Percentiles rank a stretch among this genome's conserved stretches.
Evolutionary conservation across 345 rosid genomes (phyloP).

Genomic region (Citrus medica): DNA sequence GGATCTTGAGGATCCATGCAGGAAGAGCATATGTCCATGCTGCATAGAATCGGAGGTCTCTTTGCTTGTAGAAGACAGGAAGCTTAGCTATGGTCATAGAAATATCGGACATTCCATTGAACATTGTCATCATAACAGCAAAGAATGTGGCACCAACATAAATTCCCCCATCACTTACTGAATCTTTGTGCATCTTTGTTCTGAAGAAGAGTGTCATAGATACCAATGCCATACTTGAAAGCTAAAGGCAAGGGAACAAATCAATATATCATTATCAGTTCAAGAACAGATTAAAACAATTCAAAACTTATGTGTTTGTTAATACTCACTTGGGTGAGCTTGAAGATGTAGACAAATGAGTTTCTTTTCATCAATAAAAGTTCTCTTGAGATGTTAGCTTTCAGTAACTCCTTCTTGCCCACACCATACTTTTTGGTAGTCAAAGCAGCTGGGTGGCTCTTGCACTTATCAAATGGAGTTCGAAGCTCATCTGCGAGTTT

Average conservation of each 20-base stretch:
- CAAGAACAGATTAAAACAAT: not conserved
- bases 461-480: conserved; percentile 41
- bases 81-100: conserved; percentile 78
- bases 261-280: not conserved
- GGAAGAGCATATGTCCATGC: conserved; percentile 81
- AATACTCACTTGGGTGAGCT: conserved; percentile 45
- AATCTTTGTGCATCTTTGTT: conserved; percentile 48
- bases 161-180: conserved; percentile 44
- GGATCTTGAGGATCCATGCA: conserved; percentile 75
- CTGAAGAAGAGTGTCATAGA: conserved; percentile 64
- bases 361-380: conserved; percentile 61
- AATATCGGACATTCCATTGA: conserved; percentile 69
- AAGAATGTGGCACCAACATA: conserved; percentile 72
- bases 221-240: conserved; percentile 34
- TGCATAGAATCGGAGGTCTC: conserved; percentile 72
- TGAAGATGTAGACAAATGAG: conserved; percentile 49
- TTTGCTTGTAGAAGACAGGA: conserved; percentile 83
- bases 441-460: conserved; percentile 62
- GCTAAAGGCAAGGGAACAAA: conserved; percentile 25
- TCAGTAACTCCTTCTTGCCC: conserved; percentile 47
- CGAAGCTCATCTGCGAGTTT: conserved; percentile 41
- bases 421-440: conserved; percentile 46
- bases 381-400: conserved; percentile 54
- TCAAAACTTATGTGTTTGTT: not conserved
- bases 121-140: conserved; percentile 43